Conservation (phyloP, 352 stramenopile species). For the Phytophthora fragariae region DNA sequence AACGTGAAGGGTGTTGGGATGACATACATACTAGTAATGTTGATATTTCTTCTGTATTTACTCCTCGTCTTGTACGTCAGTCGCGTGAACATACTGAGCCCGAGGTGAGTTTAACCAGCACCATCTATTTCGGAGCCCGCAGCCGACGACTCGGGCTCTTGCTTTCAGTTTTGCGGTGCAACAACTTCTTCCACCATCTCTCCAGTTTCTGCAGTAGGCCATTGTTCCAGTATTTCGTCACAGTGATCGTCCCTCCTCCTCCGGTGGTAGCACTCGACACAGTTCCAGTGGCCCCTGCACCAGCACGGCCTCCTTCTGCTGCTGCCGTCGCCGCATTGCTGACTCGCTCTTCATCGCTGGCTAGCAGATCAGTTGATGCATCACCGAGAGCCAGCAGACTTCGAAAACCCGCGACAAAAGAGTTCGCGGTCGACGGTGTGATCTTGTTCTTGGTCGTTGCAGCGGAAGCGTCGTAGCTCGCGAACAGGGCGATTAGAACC, state of each 20-base stretch:
- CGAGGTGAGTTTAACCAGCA: too few relatives aligned
- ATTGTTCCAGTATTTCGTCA: conserved; percentile 26
- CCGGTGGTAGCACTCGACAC: not conserved
- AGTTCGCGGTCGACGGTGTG: not conserved
- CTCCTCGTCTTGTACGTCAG: too few relatives aligned
- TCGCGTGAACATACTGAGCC: too few relatives aligned
- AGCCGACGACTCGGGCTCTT: conserved; percentile 11
- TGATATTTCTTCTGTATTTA: too few relatives aligned
- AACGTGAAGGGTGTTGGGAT: too few relatives aligned
- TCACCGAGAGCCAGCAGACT: conserved; percentile 5
- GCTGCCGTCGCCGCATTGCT: conserved; percentile 5
- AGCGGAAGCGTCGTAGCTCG: not conserved
- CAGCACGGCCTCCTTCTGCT: conserved; percentile 19
- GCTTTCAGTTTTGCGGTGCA: conserved; percentile 1
- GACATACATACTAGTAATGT: too few relatives aligned
- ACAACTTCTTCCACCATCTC: conserved; percentile 3
- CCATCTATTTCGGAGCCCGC: not conserved
- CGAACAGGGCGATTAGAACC: not conserved
- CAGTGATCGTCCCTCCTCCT: conserved; percentile 7
- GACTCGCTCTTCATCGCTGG: conserved; percentile 11
- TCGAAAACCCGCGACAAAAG: conserved; percentile 2
- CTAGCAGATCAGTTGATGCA: not conserved
- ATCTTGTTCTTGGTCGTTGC: not conserved
- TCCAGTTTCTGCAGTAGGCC: conserved; percentile 16
- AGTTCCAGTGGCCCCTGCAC: conserved; percentile 13